phyloP scores from a whole-genome alignment of 2,329 filamentous ascomycete genomes.

The Aspergillus sp. region DNA sequence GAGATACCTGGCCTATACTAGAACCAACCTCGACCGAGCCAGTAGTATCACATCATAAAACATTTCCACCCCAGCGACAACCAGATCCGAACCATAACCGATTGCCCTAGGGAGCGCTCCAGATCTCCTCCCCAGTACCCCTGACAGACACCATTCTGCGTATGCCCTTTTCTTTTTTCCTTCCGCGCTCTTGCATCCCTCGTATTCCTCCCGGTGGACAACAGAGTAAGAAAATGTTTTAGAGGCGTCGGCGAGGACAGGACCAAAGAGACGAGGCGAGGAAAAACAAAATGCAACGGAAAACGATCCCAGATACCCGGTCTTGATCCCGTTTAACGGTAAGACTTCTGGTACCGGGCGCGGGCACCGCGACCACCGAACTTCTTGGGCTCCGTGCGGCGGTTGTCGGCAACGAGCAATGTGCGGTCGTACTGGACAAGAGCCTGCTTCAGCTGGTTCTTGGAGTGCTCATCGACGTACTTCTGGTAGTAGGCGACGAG shows the following conservation, averaged over 20 bases:
- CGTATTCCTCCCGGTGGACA: not conserved
- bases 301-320: not conserved
- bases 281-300: constrained; percentile 16
- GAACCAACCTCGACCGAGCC: constrained; percentile 28
- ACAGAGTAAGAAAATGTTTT: constrained; percentile 1
- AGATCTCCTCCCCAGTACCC: constrained; percentile 16
- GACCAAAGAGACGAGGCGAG: constrained; percentile 13
- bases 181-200: constrained; percentile 8
- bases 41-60: constrained; percentile 21
- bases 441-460: constrained; percentile 98
- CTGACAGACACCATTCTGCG: constrained; percentile 15
- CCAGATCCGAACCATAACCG: constrained; percentile 16
- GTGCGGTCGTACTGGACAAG: constrained; percentile 95
- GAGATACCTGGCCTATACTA: constrained; percentile 31
- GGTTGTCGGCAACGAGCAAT: constrained; percentile 98
- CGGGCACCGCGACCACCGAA: constrained; percentile 79
- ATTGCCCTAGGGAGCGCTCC: constrained; percentile 11
- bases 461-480: constrained; percentile 99
- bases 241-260: not conserved
- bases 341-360: constrained; percentile 97
- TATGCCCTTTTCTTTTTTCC: constrained; percentile 10
- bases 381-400: constrained; percentile 99
- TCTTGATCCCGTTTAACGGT: constrained; percentile 69
- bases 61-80: constrained; percentile 23
- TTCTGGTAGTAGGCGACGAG: constrained; percentile 99